Percentiles rank a stretch among this genome's conserved stretches.
phyloP scores from a whole-genome alignment of 2,329 filamentous ascomycete genomes.

The Hypomyces perniciosus region DNA sequence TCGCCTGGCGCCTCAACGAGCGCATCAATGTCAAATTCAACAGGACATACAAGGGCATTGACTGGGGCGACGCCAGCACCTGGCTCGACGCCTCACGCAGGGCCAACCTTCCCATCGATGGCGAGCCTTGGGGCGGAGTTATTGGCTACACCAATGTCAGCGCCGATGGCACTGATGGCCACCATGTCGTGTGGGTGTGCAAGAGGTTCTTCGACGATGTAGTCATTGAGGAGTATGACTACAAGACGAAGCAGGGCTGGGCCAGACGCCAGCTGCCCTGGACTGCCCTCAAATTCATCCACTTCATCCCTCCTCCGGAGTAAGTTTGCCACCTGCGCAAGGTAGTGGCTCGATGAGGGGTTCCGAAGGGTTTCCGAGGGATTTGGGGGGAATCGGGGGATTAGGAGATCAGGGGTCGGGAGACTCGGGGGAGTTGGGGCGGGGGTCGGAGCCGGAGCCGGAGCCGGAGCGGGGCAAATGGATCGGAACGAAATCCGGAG shows the following conservation, averaged over 20 bases:
- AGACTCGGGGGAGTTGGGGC: too few relatives aligned
- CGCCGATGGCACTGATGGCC: background rate
- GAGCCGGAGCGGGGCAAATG: too few relatives aligned
- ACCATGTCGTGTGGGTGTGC: slow-evolving; percentile 16
- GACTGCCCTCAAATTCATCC: slow-evolving; percentile 17
- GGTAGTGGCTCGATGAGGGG: too few relatives aligned
- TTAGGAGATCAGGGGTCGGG: too few relatives aligned
- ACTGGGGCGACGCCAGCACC: slow-evolving; percentile 18
- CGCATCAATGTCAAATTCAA: slow-evolving; percentile 17
- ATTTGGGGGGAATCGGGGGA: too few relatives aligned
- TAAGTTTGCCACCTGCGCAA: too few relatives aligned
- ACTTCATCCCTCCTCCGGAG: slow-evolving; percentile 5
- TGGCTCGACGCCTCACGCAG: slow-evolving; percentile 16
- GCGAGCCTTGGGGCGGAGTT: slow-evolving; percentile 12
- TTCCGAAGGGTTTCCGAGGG: too few relatives aligned
- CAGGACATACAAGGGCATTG: slow-evolving; percentile 17
- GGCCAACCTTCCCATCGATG: slow-evolving; percentile 11
- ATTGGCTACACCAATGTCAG: slow-evolving; percentile 16
- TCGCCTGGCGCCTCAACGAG: slow-evolving; percentile 18
- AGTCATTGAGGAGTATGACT: slow-evolving; percentile 18
- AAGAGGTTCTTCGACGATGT: slow-evolving; percentile 14
- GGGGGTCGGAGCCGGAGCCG: too few relatives aligned
- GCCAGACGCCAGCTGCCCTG: slow-evolving; percentile 14
- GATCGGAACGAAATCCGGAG: too few relatives aligned
- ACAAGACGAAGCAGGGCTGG: slow-evolving; percentile 11